Evolutionary conservation across 2,329 filamentous ascomycete species (phyloP).

Genomic region (Periconia digitata): DNA sequence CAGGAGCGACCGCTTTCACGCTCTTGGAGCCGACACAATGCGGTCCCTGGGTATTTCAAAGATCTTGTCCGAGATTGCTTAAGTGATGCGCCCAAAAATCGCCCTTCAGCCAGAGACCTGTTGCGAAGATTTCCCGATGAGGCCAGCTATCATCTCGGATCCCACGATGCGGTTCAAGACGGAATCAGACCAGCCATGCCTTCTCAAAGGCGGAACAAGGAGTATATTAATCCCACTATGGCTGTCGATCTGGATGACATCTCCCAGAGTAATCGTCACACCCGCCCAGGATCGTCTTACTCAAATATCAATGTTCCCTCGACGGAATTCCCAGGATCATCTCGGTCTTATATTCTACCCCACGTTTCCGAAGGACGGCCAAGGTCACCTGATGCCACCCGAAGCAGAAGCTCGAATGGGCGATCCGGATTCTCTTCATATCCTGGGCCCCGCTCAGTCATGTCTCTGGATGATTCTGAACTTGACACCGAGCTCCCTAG

Average conservation of each 20-base stretch:
- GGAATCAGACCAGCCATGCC: slow-evolving; percentile 39
- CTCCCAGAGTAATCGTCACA: slow-evolving; percentile 29
- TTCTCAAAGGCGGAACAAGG: slow-evolving; percentile 47
- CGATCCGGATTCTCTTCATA: slow-evolving; percentile 41
- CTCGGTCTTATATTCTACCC: slow-evolving; percentile 47
- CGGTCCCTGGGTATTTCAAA: slow-evolving; percentile 80
- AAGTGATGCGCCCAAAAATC: slow-evolving; percentile 69
- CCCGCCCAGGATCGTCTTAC: slow-evolving; percentile 31
- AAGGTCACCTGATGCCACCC: slow-evolving; percentile 21
- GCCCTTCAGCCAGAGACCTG: slow-evolving; percentile 73
- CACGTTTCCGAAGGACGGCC: slow-evolving; percentile 23
- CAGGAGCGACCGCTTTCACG: slow-evolving; percentile 66
- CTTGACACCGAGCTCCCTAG: slow-evolving; percentile 39
- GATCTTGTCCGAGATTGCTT: slow-evolving; percentile 76
- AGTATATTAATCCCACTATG: slow-evolving; percentile 51
- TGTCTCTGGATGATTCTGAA: slow-evolving; percentile 43
- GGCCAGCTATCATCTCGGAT: slow-evolving; percentile 12
- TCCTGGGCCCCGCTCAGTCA: slow-evolving; percentile 36
- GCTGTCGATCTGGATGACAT: slow-evolving; percentile 50
- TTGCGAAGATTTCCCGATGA: slow-evolving; percentile 48
- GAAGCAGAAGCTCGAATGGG: slow-evolving; percentile 28
- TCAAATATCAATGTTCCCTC: slow-evolving; percentile 39
- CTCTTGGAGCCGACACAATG: slow-evolving; percentile 21
- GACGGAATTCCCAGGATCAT: slow-evolving; percentile 48
- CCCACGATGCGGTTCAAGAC: slow-evolving; percentile 5